phyloP scores from a whole-genome alignment of 306 rosid species.

The Casuarina equisetifolia region DNA sequence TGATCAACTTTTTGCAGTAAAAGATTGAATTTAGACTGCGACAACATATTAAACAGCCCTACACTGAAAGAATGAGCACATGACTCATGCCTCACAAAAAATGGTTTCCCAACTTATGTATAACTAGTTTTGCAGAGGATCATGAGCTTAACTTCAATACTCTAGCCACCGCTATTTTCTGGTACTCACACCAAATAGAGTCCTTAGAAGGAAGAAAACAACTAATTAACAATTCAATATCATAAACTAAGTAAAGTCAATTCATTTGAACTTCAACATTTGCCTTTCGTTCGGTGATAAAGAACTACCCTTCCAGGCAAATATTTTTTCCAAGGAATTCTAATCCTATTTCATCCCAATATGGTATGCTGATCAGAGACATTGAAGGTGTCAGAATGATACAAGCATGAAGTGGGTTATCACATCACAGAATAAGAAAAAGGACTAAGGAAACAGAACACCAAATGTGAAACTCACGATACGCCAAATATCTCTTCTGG shows the following conservation, averaged over 20 bases:
- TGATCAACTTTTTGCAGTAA: no score
- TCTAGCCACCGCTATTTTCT: neutral
- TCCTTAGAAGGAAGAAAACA: neutral
- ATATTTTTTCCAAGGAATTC: neutral
- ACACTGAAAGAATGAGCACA: no score
- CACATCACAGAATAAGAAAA: neutral
- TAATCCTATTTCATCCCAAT: neutral
- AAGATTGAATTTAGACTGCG: no score
- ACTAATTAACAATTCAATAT: neutral
- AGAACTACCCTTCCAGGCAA: neutral
- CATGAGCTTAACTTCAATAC: no score
- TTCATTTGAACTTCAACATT: neutral
- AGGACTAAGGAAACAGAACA: neutral
- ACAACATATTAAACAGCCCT: no score
- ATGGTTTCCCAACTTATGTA: no score
- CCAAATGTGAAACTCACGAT: slow-evolving; percentile 49
- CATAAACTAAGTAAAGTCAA: neutral
- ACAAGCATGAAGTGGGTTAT: neutral
- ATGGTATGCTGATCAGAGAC: neutral
- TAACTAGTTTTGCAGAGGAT: no score
- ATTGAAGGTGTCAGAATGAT: neutral
- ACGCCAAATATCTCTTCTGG: slow-evolving; percentile 88
- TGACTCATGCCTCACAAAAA: no score
- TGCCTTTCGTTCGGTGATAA: neutral
- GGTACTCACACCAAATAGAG: neutral